Base-by-base conservation (phyloP, 352 stramenopile genomes). In the Phytophthora foliorum region DNA sequence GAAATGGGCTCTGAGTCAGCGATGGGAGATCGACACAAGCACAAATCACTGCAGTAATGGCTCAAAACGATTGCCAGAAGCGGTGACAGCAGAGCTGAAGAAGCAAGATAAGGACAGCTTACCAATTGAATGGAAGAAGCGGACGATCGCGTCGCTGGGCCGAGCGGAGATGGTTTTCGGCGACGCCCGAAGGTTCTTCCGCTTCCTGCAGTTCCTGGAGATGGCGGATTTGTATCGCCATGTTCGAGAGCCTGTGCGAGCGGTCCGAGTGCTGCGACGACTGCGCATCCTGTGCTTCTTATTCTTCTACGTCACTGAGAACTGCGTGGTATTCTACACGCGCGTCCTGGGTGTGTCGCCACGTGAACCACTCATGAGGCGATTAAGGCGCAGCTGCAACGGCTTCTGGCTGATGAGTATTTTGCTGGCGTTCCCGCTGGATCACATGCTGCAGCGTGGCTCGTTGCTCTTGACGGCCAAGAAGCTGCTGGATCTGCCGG, bases 231-330 rank as follows among this genome's bases (percentile, higher is more conserved):
- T 91, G 25, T 76, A 81, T 11, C 80, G 80, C 22, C 71, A 78
- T 16, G 80, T 88, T 9, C 25, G 71, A 52, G 82, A 89, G 21
- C 50, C 68, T 0, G 24, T 75, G 4, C 27, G 48, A 3, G 25
- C 17, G 11, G 67, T 86, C 16, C 69, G 78, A 8, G 32, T 81
- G 5, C 51, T 91, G 10, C 80, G 80, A 6, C 65, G 70, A 21
- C 53, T 86, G 32, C 82, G 80, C 9, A 81, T 88, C 45, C 11
- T 80, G n/a, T 81, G 70, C 56, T 91, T 91, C 56, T 78, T 89
- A 50, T 84, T 86, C 69, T 88, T 91, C 55, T 88, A 88, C 48
- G 53, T 91, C 19, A 72, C 80, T 7, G 82, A 91, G 67, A 91
- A 91, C 72, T 83, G 82, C 59, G 76, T 87, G 57, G 67, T 89